Base-by-base conservation (phyloP, 805 yeast genomes). In the Cyberlindnera nakhonratchasimensis region DNA sequence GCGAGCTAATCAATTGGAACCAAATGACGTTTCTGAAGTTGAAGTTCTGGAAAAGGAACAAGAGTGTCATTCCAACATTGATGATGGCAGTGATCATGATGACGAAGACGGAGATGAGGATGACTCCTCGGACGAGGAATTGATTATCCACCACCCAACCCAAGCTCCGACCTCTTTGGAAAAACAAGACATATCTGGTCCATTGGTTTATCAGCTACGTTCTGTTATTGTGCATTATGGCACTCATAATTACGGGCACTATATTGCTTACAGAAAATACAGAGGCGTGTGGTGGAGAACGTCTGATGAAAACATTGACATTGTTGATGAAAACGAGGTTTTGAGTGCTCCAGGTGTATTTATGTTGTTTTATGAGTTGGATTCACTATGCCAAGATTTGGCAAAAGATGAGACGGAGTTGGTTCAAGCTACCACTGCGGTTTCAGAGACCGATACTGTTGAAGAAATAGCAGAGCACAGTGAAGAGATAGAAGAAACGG, bases 171-270 rank as follows among this genome's bases (percentile, higher is more conserved):
- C 39, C 40, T 3, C 42, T 2, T 22, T 45, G 20, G 47, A 48
- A 40, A 47, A 47, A 30, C 48, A 44, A 25, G 52, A 47, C 11
- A 48, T 43, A 7, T 33, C 65, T 44, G 73, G 79, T 3, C 69
- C 72, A 3, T 60, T 83, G 33, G 66, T 72, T 3, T 91, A 91
- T 61, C 72, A 79, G 29, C 71, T 91, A 47, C 86, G 86, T 57
- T 86, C 96, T 1, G 93, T 86, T 1, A 86, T 91, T 34, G 81
- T 91, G 1, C 99, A 91, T 63, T 90, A 83, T 61, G 99, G 99
- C 37, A 85, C 96, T 1, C 97, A 93, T 55, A 89, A 91, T 55
- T 93, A 88, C 60, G 99, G 99, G n/a, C 99, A 91, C 63, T 91
- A 91, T 59, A 86, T 91, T 47, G 88, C 95, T 31, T 91, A 77